These are phyloP conservation scores for Pseudogymnoascus destructans DNA, from an alignment of 2,329 filamentous ascomycete species.

Conservation along the genomic window DNA sequence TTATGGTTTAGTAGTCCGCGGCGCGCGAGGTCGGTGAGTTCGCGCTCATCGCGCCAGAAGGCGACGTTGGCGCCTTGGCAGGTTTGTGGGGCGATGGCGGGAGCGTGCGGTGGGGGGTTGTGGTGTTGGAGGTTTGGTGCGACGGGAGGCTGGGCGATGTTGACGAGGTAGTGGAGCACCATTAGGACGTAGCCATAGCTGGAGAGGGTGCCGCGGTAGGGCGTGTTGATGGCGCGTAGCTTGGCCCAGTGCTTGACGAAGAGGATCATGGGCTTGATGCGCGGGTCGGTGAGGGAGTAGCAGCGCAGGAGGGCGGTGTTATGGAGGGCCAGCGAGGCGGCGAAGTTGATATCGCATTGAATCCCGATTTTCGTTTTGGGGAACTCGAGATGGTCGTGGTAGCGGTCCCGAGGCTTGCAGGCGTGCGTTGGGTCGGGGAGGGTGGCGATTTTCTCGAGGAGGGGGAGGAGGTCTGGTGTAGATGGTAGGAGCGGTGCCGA, in stretches of 20 bases:
- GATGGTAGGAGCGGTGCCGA: neutral
- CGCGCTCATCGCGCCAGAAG: slow-evolving; percentile 65
- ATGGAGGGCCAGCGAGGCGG: slow-evolving; percentile 67
- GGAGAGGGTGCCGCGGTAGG: slow-evolving; percentile 73
- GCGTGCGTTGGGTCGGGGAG: slow-evolving; percentile 31
- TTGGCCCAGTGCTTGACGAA: slow-evolving; percentile 92
- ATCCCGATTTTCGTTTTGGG: slow-evolving; percentile 66
- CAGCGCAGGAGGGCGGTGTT: slow-evolving; percentile 74
- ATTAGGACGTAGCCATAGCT: slow-evolving; percentile 89
- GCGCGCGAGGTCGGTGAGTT: slow-evolving; percentile 49
- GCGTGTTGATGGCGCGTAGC: slow-evolving; percentile 69
- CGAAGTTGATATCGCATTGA: slow-evolving; percentile 87
- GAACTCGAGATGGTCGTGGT: slow-evolving; percentile 56
- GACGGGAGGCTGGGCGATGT: slow-evolving; percentile 67
- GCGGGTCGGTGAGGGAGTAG: slow-evolving; percentile 66
- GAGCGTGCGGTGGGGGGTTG: slow-evolving; percentile 31
- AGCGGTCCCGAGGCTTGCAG: slow-evolving; percentile 39
- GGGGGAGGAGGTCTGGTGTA: neutral
- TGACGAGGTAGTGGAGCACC: slow-evolving; percentile 82
- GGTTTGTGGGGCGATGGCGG: slow-evolving; percentile 29
- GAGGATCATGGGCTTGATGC: slow-evolving; percentile 65
- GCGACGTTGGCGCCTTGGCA: slow-evolving; percentile 57
- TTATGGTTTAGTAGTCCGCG: slow-evolving; percentile 53
- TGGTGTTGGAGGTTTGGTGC: slow-evolving; percentile 66
- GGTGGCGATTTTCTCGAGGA: slow-evolving; percentile 32